Base-by-base conservation (phyloP, 176 grass and related monocot species). In the barley (Hordeum vulgare) region DNA sequence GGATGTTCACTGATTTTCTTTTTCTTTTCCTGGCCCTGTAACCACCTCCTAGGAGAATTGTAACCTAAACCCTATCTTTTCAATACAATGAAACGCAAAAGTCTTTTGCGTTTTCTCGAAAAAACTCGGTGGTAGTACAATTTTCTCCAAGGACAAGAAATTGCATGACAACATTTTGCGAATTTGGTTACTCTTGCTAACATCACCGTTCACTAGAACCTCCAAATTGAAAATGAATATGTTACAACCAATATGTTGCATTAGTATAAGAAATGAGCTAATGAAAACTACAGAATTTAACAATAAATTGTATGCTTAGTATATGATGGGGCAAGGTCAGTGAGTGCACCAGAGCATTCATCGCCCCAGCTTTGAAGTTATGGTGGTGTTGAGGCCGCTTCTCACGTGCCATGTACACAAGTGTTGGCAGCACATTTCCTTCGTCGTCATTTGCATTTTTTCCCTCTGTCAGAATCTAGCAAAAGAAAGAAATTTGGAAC, bases 381-480 rank as follows among this genome's bases (percentile, higher is more conserved):
- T 97, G 95, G 47, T 86, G 92, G 35, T 87, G 33, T 10, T 89
- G 47, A 68, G 84, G 90, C 53, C 78, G 94, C 88, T 97, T 94
- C 90, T 97, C 88, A 33, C 90, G 84, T 37, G 92, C 86, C 88
- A 97, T 94, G 81, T 97, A 97, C 6, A 97, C 94, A 39, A 97
- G 79, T 36, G 89, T 98, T 29, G 95, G 92, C 54, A 95, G 72
- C 11, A 54, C 61, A 80, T 78, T 40, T 26, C 71, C 89, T 4
- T 91, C 82, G n/a, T 27, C 49, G 17, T 91, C 89, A 27, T 75
- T 54, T 71, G 79, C 81, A 80, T 73, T 64, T 17, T 3, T 33
- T 0, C 92, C 92, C 74, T 93, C 81, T 70, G 91, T 90, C 65
- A 94, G 26, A 80, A 97, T 78, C 94, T 97, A 81, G 61, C 17